Evolutionary conservation across 2,329 filamentous ascomycete species (phyloP).

Genomic region (Hirsutella minnesotensis): DNA sequence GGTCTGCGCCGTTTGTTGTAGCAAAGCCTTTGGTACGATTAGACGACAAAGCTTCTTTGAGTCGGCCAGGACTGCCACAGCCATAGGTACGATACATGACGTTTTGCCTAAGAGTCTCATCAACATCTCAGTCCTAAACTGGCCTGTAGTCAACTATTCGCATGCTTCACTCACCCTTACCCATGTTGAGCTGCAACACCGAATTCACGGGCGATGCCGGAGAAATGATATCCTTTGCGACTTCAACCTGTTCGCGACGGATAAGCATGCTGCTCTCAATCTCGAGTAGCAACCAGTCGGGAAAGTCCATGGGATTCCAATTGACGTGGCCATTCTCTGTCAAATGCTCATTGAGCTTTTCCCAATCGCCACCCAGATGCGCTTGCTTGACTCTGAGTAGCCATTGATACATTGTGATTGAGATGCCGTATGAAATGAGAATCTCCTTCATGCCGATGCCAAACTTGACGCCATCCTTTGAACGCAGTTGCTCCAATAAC

Average conservation of each 20-base stretch:
- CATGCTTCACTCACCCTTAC: no score
- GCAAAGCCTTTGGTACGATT: slow-evolving; percentile 42
- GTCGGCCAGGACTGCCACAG: slow-evolving; percentile 31
- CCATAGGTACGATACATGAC: slow-evolving; percentile 43
- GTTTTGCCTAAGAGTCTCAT: no score
- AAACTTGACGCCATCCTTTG: slow-evolving; percentile 11
- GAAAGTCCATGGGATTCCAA: slow-evolving; percentile 39
- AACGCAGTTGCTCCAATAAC: slow-evolving; percentile 34
- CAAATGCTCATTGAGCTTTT: neutral
- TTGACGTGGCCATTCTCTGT: slow-evolving; percentile 29
- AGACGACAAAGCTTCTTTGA: slow-evolving; percentile 35
- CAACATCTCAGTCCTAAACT: no score
- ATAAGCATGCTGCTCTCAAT: slow-evolving; percentile 54
- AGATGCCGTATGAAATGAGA: slow-evolving; percentile 30
- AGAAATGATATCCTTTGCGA: slow-evolving; percentile 47
- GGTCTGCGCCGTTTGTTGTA: slow-evolving; percentile 45
- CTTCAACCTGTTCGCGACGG: slow-evolving; percentile 47
- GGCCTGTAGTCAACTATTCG: no score
- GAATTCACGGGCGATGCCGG: slow-evolving; percentile 42
- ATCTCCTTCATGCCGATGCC: slow-evolving; percentile 22
- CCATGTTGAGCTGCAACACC: slow-evolving; percentile 57
- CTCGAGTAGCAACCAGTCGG: slow-evolving; percentile 57
- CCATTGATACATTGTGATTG: slow-evolving; percentile 32
- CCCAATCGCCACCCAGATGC: neutral
- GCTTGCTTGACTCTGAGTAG: slow-evolving; percentile 23